phyloP scores from a whole-genome alignment of 345 rosid species.

The Eucalyptus polybractea region DNA sequence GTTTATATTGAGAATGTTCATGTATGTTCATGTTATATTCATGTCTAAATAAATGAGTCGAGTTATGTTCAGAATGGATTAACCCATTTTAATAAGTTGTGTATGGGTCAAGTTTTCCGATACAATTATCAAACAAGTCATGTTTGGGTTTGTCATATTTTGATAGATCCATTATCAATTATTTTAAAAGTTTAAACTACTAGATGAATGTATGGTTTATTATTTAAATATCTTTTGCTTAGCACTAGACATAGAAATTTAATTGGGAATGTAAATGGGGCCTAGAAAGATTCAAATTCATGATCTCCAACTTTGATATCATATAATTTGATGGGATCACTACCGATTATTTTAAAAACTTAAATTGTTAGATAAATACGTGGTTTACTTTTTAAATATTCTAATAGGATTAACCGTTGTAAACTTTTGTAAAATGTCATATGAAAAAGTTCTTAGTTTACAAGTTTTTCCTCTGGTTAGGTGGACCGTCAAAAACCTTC shows the following conservation, averaged over 20 bases:
- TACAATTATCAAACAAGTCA: neutral
- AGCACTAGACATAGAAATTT: rapidly evolving
- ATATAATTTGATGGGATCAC: too few species aligned
- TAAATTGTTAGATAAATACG: rapidly evolving
- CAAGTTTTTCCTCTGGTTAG: neutral
- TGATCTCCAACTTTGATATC: too few species aligned
- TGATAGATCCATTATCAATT: rapidly evolving
- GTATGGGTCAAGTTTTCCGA: neutral
- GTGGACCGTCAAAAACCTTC: neutral
- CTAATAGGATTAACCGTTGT: rapidly evolving
- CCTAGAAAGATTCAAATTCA: too few species aligned
- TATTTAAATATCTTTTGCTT: too few species aligned
- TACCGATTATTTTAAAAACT: too few species aligned
- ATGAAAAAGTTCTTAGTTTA: too few species aligned
- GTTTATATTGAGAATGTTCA: neutral
- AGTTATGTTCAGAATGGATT: neutral
- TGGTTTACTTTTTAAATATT: too few species aligned
- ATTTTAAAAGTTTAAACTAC: too few species aligned
- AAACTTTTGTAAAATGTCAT: too few species aligned
- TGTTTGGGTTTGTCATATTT: neutral
- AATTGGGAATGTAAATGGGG: rapidly evolving
- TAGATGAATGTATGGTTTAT: too few species aligned
- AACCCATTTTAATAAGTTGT: neutral
- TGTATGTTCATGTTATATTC: neutral
- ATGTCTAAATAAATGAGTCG: neutral